These are phyloP conservation scores for Dactylonectria estremocensis DNA, from an alignment of 2,329 filamentous ascomycete species.

Conservation along the genomic window DNA sequence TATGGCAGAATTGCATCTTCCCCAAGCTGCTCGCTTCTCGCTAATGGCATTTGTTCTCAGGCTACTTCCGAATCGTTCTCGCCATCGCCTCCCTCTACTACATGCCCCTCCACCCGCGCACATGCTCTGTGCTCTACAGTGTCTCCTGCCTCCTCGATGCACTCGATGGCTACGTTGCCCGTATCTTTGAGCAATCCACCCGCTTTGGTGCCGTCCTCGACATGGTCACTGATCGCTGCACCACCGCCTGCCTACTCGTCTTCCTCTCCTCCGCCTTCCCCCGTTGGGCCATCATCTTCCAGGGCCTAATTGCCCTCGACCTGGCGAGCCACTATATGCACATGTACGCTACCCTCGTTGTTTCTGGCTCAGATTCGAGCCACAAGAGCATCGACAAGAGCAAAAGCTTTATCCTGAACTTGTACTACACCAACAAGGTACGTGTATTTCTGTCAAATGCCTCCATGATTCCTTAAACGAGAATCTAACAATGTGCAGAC, in stretches of 20 bases:
- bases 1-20: slow-evolving; percentile 56
- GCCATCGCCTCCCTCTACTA: slow-evolving; percentile 96
- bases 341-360: slow-evolving; percentile 95
- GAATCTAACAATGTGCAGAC: slow-evolving; percentile 66
- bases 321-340: slow-evolving; percentile 98
- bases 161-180: slow-evolving; percentile 92
- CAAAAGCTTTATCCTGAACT: slow-evolving; percentile 89
- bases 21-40: slow-evolving; percentile 13
- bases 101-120: slow-evolving; percentile 98
- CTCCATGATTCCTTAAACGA: background rate
- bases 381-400: slow-evolving; percentile 96
- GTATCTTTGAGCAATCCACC: slow-evolving; percentile 87
- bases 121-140: slow-evolving; percentile 91
- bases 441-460: slow-evolving; percentile 47
- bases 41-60: slow-evolving; percentile 59
- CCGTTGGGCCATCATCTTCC: slow-evolving; percentile 94
- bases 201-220: slow-evolving; percentile 97
- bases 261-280: slow-evolving; percentile 97
- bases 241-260: slow-evolving; percentile 93
- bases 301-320: slow-evolving; percentile 92
- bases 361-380: slow-evolving; percentile 84
- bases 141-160: slow-evolving; percentile 96
- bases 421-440: slow-evolving; percentile 99
- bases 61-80: slow-evolving; percentile 83
- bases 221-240: slow-evolving; percentile 99